Percentiles rank a stretch among this genome's conserved stretches.
Evolutionary conservation across 108 stramenopile genomes (phyloP).

Genomic region (Fragilaria crotonensis): DNA sequence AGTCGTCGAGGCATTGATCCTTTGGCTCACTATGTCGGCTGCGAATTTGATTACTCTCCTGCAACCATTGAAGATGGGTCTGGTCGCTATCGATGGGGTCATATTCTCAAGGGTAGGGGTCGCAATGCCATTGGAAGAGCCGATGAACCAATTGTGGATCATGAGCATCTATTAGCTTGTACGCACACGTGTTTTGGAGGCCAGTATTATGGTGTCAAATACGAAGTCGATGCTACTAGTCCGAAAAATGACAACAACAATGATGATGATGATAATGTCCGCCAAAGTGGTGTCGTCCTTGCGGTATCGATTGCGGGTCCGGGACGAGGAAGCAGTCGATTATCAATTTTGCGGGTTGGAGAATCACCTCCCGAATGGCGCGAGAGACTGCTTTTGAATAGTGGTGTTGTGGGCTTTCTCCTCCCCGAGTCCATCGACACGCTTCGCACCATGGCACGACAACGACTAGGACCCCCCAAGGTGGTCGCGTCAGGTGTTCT

Average conservation of each 20-base stretch:
- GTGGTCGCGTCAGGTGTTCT: conserved; percentile 38
- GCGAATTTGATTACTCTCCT: conserved; percentile 49
- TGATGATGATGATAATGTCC: conserved; percentile 12
- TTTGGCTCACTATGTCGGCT: conserved; percentile 40
- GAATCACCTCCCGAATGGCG: conserved; percentile 68
- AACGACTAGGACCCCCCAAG: conserved; percentile 50
- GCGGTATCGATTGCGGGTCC: conserved; percentile 58
- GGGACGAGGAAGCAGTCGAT: conserved; percentile 31
- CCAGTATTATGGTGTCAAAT: conserved; percentile 46
- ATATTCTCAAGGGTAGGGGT: conserved; percentile 39
- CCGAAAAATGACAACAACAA: too few species aligned
- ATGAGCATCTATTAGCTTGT: conserved; percentile 20
- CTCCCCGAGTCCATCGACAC: conserved; percentile 29
- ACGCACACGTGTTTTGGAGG: conserved; percentile 48
- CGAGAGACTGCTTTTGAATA: conserved; percentile 50
- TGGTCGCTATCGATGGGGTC: conserved; percentile 51
- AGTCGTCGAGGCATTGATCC: conserved; percentile 40
- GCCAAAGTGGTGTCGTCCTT: conserved; percentile 36
- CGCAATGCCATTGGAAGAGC: conserved; percentile 44
- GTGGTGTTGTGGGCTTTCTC: conserved; percentile 45
- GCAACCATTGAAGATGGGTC: conserved; percentile 33
- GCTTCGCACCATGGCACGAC: conserved; percentile 49
- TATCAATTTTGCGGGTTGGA: conserved; percentile 56
- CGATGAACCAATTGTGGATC: conserved; percentile 36
- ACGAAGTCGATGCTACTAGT: too few species aligned